Evolutionary conservation across 106 monocot genomes (phyloP).

Genomic region (Dioscorea alata): DNA sequence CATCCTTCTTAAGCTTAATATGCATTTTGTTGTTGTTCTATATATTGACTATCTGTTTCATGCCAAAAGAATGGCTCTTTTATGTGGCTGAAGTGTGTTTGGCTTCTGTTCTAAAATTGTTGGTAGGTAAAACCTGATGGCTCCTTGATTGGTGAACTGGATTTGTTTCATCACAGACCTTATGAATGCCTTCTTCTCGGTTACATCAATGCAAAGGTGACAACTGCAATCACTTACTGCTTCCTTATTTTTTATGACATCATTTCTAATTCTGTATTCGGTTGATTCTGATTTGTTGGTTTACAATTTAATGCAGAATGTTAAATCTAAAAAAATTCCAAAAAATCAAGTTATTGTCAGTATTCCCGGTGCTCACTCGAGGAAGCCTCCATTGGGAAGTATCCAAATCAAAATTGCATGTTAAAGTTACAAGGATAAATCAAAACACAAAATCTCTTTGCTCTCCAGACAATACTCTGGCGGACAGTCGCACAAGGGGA

Average conservation of each 20-base stretch:
- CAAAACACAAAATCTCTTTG: too few species aligned
- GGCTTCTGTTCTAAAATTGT: not conserved
- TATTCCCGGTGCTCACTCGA: slow-evolving; percentile 81
- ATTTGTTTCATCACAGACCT: slow-evolving; percentile 93
- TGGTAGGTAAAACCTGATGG: slow-evolving; percentile 80
- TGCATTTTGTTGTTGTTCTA: not conserved
- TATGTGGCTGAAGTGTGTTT: too few species aligned
- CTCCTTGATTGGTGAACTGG: slow-evolving; percentile 72
- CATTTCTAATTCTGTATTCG: not conserved
- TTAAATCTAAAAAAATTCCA: slow-evolving; percentile 5
- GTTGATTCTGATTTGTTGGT: not conserved
- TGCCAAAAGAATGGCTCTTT: too few species aligned
- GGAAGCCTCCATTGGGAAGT: slow-evolving; percentile 92
- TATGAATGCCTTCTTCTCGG: slow-evolving; percentile 85
- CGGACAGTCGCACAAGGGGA: too few species aligned
- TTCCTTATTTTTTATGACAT: not conserved
- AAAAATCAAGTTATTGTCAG: slow-evolving; percentile 60
- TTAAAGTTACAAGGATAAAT: too few species aligned
- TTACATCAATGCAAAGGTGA: slow-evolving; percentile 59
- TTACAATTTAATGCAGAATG: slow-evolving; percentile 23
- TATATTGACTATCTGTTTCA: too few species aligned
- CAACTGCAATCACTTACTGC: not conserved
- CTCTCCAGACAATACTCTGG: too few species aligned
- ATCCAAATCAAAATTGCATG: slow-evolving; percentile 31
- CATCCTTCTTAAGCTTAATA: not conserved